Evolutionary conservation across 75 land plant genomes (phyloP).

Genomic region (Pinus tabuliformis): DNA sequence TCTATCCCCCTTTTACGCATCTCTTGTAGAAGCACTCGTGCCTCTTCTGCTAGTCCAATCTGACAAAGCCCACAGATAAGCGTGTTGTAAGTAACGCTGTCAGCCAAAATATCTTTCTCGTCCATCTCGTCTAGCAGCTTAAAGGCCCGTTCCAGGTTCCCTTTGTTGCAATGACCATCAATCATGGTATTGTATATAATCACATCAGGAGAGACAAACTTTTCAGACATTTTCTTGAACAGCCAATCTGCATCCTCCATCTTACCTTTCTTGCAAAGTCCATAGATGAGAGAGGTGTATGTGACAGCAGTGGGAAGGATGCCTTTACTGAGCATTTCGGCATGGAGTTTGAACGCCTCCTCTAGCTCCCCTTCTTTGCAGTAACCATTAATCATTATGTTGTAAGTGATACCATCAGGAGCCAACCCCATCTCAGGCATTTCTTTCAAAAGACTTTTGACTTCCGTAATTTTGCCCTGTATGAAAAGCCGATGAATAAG

Average conservation of each 20-base stretch:
- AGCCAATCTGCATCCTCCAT: slow-evolving; percentile 50
- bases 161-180: slow-evolving; percentile 61
- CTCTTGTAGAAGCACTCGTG: slow-evolving; percentile 47
- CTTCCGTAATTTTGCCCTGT: slow-evolving; percentile 43
- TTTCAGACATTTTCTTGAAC: slow-evolving; percentile 25
- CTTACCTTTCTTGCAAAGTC: slow-evolving; percentile 49
- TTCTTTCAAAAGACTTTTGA: slow-evolving; percentile 39
- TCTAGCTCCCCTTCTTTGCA: slow-evolving; percentile 36
- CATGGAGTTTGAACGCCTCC: slow-evolving; percentile 49
- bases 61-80: slow-evolving; percentile 60
- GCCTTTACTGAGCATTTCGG: slow-evolving; percentile 55
- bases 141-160: slow-evolving; percentile 57
- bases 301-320: slow-evolving; percentile 50
- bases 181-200: slow-evolving; percentile 74
- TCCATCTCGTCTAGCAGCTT: slow-evolving; percentile 72
- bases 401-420: slow-evolving; percentile 49
- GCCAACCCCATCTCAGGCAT: slow-evolving; percentile 33
- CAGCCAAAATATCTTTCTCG: slow-evolving; percentile 32
- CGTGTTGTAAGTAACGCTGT: slow-evolving; percentile 65
- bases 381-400: slow-evolving; percentile 59
- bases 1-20: slow-evolving; percentile 58
- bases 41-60: slow-evolving; percentile 51
- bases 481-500: slow-evolving; percentile 59
- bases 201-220: slow-evolving; percentile 51
- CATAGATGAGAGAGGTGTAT: slow-evolving; percentile 71